Evolutionary conservation across 1,139 yeast species (phyloP), one percentile per base, ranked within the genome.

Genomic region (Hyphopichia buzzinii): DNA sequence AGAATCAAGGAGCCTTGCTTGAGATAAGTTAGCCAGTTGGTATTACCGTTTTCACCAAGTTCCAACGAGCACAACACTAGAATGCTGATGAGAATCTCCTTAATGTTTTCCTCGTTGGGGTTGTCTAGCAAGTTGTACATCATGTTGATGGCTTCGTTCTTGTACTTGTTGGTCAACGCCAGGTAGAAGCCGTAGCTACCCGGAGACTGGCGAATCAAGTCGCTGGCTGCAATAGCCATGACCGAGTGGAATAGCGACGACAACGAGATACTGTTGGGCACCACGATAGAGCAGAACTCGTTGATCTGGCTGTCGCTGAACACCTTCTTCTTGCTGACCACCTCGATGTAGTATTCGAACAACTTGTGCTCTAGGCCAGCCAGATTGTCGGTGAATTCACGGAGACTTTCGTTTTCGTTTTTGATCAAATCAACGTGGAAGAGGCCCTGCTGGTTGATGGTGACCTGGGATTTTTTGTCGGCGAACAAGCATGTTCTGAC

Each of bases 61-160:
- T 59, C 64, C 11, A 54, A 43, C 4, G 62, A 54, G 32, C 62
- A 56, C 4, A 59, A 29, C 38, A 54, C 42, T 34, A 57, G 38
- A 3, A 57, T 42, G 35, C 48, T 42, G 12, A 45, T 38, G 4
- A 42, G 38, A 21, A 46, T 36, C 16, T 45, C 50, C 13, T 40
- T 39, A 21, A 47, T 33, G 30, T 34, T 36, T 17, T 43, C 44
- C 8, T 31, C 32, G 11, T 35, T 37, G 8, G 46, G 43, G 10
- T 41, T 34, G 29, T 47, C 50, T 14, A 46, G 30, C 30, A 46
- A 33, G 22, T 39, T 26, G 36, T 47, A 47, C 43, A 47, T 40
- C 15, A 40, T 30, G 21, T 38, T 40, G 4, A 47, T 47, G n/a
- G 52, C 50, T 14, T 44, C 44, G 25, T 46, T 46, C 31, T 47